A percentile compares a stretch with the other conserved stretches of the same genome.
phyloP scores from a whole-genome alignment of 176 grass and related monocot species.

The Zizania latifolia region DNA sequence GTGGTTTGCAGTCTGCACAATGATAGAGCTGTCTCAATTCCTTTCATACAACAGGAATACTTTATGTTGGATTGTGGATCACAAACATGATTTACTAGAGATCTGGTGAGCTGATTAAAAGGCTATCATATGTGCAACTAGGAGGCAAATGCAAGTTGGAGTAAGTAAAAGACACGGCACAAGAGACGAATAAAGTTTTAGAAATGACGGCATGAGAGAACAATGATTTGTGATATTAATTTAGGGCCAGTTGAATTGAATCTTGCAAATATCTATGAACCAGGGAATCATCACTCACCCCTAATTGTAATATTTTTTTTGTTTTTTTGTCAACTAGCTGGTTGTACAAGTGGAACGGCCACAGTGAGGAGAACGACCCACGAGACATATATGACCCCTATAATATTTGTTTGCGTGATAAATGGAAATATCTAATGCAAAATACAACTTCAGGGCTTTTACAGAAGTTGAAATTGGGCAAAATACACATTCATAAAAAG shows the following conservation, averaged over 20 bases:
- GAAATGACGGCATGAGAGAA: not conserved
- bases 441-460: too few relatives aligned
- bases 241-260: not conserved
- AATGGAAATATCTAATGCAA: too few relatives aligned
- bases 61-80: not conserved
- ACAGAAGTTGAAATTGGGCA: too few relatives aligned
- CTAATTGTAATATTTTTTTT: too few relatives aligned
- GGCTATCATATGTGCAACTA: not conserved
- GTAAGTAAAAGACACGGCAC: not conserved
- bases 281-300: not conserved
- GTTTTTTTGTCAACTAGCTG: too few relatives aligned
- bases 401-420: too few relatives aligned
- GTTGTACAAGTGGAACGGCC: too few relatives aligned
- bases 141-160: not conserved
- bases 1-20: too few relatives aligned
- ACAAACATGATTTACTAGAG: not conserved
- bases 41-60: not conserved
- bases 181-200: not conserved
- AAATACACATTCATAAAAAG: too few relatives aligned
- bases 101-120: not conserved
- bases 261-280: not conserved
- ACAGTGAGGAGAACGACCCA: too few relatives aligned
- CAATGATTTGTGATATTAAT: not conserved
- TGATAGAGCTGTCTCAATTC: constrained; percentile 18
- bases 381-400: too few relatives aligned